Evolutionary conservation across 495 filamentous ascomycete species (phyloP).

Genomic region (Neurospora sp.): DNA sequence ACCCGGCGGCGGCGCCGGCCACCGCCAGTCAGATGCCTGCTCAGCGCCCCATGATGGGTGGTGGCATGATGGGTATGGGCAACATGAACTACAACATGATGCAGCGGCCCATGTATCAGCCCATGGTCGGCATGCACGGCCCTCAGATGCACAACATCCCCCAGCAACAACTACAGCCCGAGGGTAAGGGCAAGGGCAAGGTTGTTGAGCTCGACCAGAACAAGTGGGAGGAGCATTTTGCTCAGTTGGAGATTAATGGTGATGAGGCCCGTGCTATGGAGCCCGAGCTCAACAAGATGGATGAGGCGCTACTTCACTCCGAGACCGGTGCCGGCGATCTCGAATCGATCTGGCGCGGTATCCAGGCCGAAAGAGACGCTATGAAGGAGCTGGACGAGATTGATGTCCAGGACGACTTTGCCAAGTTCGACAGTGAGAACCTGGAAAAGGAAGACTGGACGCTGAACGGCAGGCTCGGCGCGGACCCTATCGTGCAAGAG

Average conservation of each 20-base stretch:
- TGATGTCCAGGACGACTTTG: constrained; percentile 45
- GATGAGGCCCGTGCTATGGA: constrained; percentile 75
- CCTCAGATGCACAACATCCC: constrained; percentile 36
- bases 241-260: constrained; percentile 69
- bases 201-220: constrained; percentile 89
- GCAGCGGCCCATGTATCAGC: constrained; percentile 41
- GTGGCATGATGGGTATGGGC: constrained; percentile 33
- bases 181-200: constrained; percentile 78
- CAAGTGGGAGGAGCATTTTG: constrained; percentile 94
- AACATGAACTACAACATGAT: constrained; percentile 36
- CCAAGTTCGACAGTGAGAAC: constrained; percentile 57
- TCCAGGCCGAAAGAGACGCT: constrained; percentile 68
- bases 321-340: constrained; percentile 69
- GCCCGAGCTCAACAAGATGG: constrained; percentile 78
- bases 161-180: constrained; percentile 21
- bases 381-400: constrained; percentile 54
- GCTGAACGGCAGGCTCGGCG: constrained; percentile 33
- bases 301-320: constrained; percentile 43
- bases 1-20: constrained; percentile 23
- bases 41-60: constrained; percentile 50
- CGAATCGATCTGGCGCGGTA: constrained; percentile 79
- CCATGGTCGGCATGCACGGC: constrained; percentile 31
- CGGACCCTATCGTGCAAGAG: constrained; percentile 67
- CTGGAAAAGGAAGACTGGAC: constrained; percentile 53
- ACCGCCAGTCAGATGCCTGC: constrained; percentile 40